These are phyloP conservation scores for Microsporum ferrugineum DNA, from an alignment of 2,329 filamentous ascomycete species.

Conservation along the genomic window DNA sequence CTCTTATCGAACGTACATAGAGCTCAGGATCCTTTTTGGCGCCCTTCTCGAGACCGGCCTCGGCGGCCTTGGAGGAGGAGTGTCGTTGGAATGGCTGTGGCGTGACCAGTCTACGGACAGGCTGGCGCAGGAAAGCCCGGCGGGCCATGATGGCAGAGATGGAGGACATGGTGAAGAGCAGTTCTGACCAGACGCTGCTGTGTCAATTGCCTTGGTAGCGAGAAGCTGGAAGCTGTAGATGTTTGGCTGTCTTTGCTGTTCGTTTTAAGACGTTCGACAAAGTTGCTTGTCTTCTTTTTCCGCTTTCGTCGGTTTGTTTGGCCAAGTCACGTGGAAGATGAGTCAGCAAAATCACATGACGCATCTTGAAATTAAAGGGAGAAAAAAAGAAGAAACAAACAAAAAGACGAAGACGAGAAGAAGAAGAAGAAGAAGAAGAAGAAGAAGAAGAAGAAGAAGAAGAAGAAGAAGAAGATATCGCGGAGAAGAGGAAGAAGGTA, in stretches of 20 bases:
- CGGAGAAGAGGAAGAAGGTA: no score
- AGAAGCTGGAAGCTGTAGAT: neutral
- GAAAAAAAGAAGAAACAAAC: neutral
- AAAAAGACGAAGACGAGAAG: neutral
- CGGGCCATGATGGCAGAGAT: conserved; percentile 33
- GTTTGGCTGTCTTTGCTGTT: neutral
- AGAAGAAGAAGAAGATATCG: no score
- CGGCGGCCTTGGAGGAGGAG: conserved; percentile 37
- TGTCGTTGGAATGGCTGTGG: conserved; percentile 29
- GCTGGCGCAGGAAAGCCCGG: conserved; percentile 32
- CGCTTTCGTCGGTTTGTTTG: neutral
- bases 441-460: no score
- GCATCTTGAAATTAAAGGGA: neutral
- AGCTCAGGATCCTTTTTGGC: conserved; percentile 63
- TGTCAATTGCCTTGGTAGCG: neutral
- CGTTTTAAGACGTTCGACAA: neutral
- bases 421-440: neutral
- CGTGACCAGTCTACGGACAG: conserved; percentile 30
- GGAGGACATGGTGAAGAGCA: conserved; percentile 26
- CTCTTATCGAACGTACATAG: conserved; percentile 44
- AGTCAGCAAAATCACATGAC: neutral
- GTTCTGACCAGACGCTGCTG: neutral
- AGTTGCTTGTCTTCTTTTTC: neutral
- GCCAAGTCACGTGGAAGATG: neutral
- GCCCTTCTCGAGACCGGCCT: conserved; percentile 47